Evolutionary conservation across 2,329 filamentous ascomycete genomes (phyloP), one percentile per base, ranked within the genome.

Genomic region (Colletotrichum abscissum): DNA sequence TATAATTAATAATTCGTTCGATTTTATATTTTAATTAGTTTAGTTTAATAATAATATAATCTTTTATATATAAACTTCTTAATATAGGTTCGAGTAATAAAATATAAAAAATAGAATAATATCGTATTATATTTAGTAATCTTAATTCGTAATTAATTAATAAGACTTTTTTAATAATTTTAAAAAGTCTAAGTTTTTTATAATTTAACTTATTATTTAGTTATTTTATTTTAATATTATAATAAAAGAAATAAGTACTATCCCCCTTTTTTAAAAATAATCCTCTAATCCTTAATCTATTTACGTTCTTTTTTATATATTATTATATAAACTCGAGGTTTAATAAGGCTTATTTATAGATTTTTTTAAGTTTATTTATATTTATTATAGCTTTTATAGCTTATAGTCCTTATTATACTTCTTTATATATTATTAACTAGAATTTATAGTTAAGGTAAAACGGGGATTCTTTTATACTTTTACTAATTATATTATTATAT

Each of bases 281-380:
- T 57, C 0, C 0, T 33, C 0, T 57, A 19, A 33, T 57, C 0
- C 0, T 57, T 57, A 33, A n/a, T 33, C 0, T n/a, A 33, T 33
- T 3, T 1, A 4, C 4, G 2, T 33, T n/a, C 1, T 22, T 57
- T 5, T 57, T 12, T 33, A 57, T 57, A n/a, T 6, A 6, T 12
- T 9, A 8, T 2, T 9, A n/a, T 30, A 57, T 1, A 6, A 57
- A 57, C 9, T 57, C 1, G 1, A 57, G 5, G 16, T 57, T 8
- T 11, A 30, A 2, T 4, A 9, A 3, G 0, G 6, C 3, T n/a
- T 57, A 33, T 4, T 30, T 11, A 5, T 57, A 33, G 3, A 33
- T 9, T 22, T 57, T 0, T 2, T 33, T 5, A 9, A 57, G 6
- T 33, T 57, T 57, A 2, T 1, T 12, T 1, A 33, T 0, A 1